Conservation (phyloP, 2,329 filamentous ascomycete genomes). For the Capronia americana region DNA sequence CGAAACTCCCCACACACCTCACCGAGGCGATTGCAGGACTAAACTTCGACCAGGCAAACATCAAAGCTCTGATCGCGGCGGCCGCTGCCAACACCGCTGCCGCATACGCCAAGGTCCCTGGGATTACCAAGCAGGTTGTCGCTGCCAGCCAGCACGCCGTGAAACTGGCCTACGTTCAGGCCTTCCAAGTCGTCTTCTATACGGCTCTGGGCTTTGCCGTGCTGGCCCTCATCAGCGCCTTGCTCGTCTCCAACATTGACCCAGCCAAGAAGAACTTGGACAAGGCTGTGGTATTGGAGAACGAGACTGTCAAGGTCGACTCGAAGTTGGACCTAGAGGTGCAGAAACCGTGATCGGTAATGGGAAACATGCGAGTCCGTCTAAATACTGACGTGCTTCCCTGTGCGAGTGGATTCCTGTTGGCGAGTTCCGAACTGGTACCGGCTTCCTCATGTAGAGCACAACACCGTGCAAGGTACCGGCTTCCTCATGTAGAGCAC, state of each 20-base stretch:
- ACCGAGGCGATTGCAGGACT: conserved; percentile 45
- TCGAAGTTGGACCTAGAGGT: neutral
- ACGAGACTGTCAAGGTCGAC: conserved; percentile 12
- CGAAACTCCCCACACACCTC: conserved; percentile 19
- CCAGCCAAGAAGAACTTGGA: conserved; percentile 28
- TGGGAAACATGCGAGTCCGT: no score
- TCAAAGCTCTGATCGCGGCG: conserved; percentile 45
- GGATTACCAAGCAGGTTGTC: conserved; percentile 45
- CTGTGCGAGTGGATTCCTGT: no score
- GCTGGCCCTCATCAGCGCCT: conserved; percentile 26
- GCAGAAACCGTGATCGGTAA: neutral
- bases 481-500: no score
- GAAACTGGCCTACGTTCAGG: conserved; percentile 50
- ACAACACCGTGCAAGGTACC: no score
- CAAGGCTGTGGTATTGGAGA: conserved; percentile 29
- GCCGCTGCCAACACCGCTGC: conserved; percentile 45
- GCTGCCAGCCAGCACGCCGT: conserved; percentile 46
- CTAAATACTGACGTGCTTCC: no score
- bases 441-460: no score
- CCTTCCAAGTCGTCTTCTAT: conserved; percentile 53
- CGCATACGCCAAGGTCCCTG: conserved; percentile 42
- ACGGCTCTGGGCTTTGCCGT: conserved; percentile 34
- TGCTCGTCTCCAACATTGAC: conserved; percentile 19
- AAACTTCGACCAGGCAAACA: conserved; percentile 47
- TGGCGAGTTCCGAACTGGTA: no score